Base-by-base conservation (phyloP, 352 stramenopile species). In the Phytophthora citricola region DNA sequence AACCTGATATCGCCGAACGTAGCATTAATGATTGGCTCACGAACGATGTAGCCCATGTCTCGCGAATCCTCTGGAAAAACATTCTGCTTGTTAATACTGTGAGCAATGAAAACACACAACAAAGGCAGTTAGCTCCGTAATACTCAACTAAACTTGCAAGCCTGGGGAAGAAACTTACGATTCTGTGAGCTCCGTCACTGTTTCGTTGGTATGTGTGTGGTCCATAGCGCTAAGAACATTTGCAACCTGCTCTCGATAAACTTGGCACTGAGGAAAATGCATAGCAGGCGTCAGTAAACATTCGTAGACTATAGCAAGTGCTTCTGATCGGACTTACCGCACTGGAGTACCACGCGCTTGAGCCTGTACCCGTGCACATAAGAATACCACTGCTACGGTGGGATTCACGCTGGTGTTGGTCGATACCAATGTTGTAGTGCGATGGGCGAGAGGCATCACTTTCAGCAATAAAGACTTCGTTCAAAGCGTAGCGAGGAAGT, bases 401-500 rank as follows among this genome's bases (percentile, higher is more conserved):
- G 8, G 86, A 93, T 71, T 96, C 87, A 50, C 87, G 86, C 58
- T 96, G 87, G 57, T 95, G 82, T 63, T 96, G 87, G 59, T 96
- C 89, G 17, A 95, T 87, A 45, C 89, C 89, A 46, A 96, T 94
- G 51, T 95, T 93, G 79, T 96, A 94, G 63, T 93, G 84, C 41
- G 87, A 94, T 36, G 89, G 89, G 1, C 87, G 87, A 26, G 87
- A 94, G 32, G 89, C 84, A 32, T 96, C 89, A 22, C 83, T 88
- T 69, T 96, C 89, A 8, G 89, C 89, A 58, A 96, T 95, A 58
- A 96, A 96, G 40, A 96, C 87, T 79, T 96, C 89, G 59, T 96
- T 96, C 27, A 96, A 71, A 29, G 89, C 89, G 51, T 91, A 96
- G 11, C 85, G 87, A 38, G 87, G 87, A 15, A 96, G 63, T 41